Percentiles rank a stretch among this genome's conserved stretches.
Evolutionary conservation across 345 rosid species (phyloP).

Genomic region (Erucastrum elatum): DNA sequence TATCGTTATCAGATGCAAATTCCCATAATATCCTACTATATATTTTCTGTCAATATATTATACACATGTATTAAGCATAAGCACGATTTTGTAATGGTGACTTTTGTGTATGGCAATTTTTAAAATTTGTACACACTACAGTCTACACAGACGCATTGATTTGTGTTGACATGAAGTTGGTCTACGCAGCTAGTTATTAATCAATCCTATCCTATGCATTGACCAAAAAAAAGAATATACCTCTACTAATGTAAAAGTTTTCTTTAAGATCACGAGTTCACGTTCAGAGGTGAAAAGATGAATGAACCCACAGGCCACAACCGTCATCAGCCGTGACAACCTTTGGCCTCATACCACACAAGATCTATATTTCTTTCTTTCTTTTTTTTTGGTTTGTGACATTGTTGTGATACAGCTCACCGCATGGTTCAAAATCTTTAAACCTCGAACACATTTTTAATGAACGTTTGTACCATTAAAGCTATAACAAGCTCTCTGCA

Average conservation of each 20-base stretch:
- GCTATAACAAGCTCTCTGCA: not conserved
- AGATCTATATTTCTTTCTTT: not conserved
- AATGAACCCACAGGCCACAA: not conserved
- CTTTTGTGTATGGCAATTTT: not conserved
- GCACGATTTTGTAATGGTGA: not conserved
- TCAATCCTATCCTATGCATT: not conserved
- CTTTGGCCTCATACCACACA: not conserved
- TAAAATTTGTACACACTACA: not conserved
- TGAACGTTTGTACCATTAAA: not conserved
- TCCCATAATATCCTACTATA: not conserved
- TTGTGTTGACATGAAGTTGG: not conserved
- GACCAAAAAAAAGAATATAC: not conserved
- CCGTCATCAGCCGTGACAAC: not conserved
- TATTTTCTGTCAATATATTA: not conserved
- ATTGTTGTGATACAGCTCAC: not conserved
- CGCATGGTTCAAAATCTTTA: not conserved
- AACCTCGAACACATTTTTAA: not conserved
- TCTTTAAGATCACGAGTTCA: not conserved
- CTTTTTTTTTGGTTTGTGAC: not conserved
- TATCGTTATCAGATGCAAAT: too few relatives aligned
- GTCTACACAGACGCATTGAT: not conserved
- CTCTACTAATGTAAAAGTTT: not conserved
- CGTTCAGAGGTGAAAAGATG: not conserved
- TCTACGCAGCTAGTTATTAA: not conserved
- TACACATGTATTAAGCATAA: not conserved